Percentiles rank a stretch among this genome's conserved stretches.
Evolutionary conservation across 192 early-diverging fungal genomes (phyloP).

Genomic region (Bifiguratus adelaidae): DNA sequence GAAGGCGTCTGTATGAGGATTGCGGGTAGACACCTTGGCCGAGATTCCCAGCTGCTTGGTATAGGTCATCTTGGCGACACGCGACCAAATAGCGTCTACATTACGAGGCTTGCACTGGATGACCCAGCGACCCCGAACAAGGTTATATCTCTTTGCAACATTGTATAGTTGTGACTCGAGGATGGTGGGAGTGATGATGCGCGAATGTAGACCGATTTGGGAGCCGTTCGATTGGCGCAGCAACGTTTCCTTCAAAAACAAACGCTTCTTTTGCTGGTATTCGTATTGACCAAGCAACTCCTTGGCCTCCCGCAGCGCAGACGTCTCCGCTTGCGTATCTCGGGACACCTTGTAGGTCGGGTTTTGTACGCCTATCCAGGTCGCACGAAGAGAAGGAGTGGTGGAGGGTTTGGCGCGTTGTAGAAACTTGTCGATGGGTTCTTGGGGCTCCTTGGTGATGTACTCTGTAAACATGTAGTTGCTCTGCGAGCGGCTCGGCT

Average conservation of each 20-base stretch:
- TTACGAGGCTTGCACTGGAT: background rate
- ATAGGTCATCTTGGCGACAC: background rate
- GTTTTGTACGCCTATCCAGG: background rate
- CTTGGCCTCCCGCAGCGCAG: background rate
- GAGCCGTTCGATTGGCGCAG: background rate
- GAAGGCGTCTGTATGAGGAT: background rate
- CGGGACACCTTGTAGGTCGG: background rate
- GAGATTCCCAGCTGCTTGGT: background rate
- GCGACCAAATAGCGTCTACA: background rate
- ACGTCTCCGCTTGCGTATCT: too few species aligned
- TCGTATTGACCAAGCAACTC: background rate
- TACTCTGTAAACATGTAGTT: too few species aligned
- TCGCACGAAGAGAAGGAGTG: background rate
- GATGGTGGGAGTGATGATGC: background rate
- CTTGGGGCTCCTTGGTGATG: too few species aligned
- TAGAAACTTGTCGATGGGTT: background rate
- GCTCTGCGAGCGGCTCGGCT: too few species aligned
- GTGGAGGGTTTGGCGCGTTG: background rate
- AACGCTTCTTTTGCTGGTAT: background rate
- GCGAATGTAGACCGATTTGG: too few species aligned
- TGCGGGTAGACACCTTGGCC: background rate
- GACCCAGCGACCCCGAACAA: background rate
- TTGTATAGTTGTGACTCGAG: background rate
- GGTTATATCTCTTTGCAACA: background rate
- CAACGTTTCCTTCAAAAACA: background rate